Evolutionary conservation across 1,284 basidiomycete species (phyloP).

Genomic region (Apiotrichum domesticum): DNA sequence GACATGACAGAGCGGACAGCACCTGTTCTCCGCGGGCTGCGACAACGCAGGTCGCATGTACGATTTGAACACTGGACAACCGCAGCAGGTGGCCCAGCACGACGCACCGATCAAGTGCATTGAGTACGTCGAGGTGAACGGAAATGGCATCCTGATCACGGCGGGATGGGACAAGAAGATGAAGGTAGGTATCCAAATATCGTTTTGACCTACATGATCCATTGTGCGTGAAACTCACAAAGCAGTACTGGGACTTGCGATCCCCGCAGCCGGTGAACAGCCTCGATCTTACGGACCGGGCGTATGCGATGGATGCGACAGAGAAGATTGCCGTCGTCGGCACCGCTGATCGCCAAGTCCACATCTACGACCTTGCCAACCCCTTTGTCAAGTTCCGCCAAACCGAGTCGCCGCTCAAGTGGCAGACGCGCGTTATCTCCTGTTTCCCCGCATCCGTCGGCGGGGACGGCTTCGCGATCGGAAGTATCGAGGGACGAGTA

Average conservation of each 20-base stretch:
- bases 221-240: neutral
- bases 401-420: conserved; percentile 75
- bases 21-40: conserved; percentile 76
- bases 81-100: conserved; percentile 71
- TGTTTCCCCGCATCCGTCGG: conserved; percentile 61
- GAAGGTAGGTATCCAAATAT: conserved; percentile 53
- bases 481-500: conserved; percentile 90
- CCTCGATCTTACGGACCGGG: conserved; percentile 78
- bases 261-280: conserved; percentile 65
- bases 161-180: conserved; percentile 89
- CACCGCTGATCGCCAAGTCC: conserved; percentile 69
- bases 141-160: conserved; percentile 60
- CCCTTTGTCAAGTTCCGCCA: conserved; percentile 49
- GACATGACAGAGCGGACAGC: conserved; percentile 59
- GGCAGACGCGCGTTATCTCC: conserved; percentile 84
- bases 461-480: conserved; percentile 76
- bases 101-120: conserved; percentile 73
- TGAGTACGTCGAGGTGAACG: conserved; percentile 61
- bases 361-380: conserved; percentile 79
- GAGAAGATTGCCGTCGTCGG: conserved; percentile 70
- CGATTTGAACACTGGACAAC: conserved; percentile 65
- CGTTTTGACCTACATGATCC: no score
- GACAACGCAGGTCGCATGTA: conserved; percentile 79
- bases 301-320: conserved; percentile 55
- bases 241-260: conserved; percentile 85